A percentile compares a stretch with the other conserved stretches of the same genome.
Evolutionary conservation across 1,284 basidiomycete species (phyloP).

Genomic region (Ustilago crameri): DNA sequence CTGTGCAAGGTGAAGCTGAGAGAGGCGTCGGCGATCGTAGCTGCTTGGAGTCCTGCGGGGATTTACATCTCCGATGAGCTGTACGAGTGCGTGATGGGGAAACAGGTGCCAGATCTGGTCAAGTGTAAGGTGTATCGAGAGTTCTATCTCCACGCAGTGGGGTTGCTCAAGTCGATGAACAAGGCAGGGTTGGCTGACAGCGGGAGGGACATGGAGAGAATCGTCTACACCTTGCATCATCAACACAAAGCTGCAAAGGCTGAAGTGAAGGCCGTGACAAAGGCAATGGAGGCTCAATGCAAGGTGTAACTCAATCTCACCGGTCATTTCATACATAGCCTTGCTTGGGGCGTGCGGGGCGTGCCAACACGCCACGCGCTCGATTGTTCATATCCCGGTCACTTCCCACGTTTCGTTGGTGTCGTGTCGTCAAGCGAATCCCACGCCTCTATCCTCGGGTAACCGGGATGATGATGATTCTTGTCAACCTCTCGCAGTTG

Average conservation of each 20-base stretch:
- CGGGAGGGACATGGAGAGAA: background rate
- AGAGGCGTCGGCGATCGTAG: conserved; percentile 3
- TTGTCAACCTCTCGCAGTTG: too few species aligned
- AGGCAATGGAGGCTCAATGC: too few species aligned
- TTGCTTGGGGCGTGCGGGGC: too few species aligned
- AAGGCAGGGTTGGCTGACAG: background rate
- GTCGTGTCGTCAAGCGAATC: too few species aligned
- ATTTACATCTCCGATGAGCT: conserved; percentile 2
- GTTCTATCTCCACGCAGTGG: background rate
- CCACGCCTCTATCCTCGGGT: too few species aligned
- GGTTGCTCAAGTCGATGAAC: background rate
- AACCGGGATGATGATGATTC: too few species aligned
- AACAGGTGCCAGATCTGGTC: background rate
- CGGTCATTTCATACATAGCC: too few species aligned
- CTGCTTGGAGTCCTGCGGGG: background rate
- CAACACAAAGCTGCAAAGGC: too few species aligned
- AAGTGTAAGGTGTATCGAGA: background rate
- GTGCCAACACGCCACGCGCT: too few species aligned
- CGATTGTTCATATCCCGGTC: too few species aligned
- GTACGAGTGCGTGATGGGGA: background rate
- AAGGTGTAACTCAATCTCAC: too few species aligned
- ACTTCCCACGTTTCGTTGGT: too few species aligned
- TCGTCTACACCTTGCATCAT: background rate
- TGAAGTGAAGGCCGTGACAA: background rate
- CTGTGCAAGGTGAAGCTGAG: background rate